Evolutionary conservation across 768 basidiomycete species (phyloP).

Genomic region (Auricularia auricula-judae): DNA sequence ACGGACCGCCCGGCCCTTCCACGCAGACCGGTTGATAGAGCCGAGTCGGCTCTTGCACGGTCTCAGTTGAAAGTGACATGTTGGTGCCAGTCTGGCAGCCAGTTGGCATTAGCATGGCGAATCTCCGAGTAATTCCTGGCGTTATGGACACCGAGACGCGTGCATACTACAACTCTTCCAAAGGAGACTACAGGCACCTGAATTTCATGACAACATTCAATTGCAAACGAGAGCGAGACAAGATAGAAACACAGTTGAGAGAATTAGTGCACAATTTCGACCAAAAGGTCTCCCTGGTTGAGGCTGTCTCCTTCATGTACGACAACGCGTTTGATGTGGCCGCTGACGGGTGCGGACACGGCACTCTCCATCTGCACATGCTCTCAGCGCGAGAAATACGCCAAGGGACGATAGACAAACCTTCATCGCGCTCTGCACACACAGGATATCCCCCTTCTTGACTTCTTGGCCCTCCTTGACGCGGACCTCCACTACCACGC

Average conservation of each 20-base stretch:
- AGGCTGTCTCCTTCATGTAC: conserved; percentile 93
- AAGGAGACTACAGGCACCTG: too few relatives aligned
- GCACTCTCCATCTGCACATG: conserved; percentile 84
- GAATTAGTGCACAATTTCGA: conserved; percentile 67
- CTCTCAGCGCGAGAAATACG: conserved; percentile 11
- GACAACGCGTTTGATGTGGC: conserved; percentile 87
- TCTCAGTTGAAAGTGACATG: too few relatives aligned
- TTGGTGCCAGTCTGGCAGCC: too few relatives aligned
- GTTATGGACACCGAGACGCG: too few relatives aligned
- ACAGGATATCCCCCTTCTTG: conserved; percentile 94
- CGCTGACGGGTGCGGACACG: conserved; percentile 92
- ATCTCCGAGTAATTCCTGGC: too few relatives aligned
- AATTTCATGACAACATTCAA: neutral
- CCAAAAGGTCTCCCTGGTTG: conserved; percentile 84
- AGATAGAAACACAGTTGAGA: neutral
- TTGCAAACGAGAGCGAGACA: neutral
- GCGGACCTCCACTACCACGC: conserved; percentile 94
- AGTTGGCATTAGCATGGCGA: too few relatives aligned
- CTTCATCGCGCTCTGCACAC: conserved; percentile 97
- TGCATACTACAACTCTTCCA: too few relatives aligned
- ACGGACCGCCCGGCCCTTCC: too few relatives aligned
- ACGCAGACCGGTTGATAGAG: too few relatives aligned
- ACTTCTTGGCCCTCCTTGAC: conserved; percentile 97
- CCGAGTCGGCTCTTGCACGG: too few relatives aligned
- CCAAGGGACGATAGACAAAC: conserved; percentile 27